Percentiles rank a stretch among this genome's conserved stretches.
Evolutionary conservation across 148 eudicot species (phyloP).

Genomic region (Diospyros kaki): DNA sequence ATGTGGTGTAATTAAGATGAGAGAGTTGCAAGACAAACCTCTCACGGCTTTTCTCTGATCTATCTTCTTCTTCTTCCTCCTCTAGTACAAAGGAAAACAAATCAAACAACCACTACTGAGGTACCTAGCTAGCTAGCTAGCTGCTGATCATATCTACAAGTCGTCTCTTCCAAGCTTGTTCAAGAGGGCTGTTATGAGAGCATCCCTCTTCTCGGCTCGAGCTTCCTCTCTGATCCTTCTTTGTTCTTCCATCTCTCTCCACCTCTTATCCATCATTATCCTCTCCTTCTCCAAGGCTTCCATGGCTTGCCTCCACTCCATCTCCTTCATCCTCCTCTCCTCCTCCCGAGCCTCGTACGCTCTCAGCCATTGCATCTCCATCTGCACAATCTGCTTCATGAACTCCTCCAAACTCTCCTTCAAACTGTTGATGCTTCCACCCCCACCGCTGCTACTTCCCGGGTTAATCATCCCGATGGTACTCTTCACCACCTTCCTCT

Average conservation of each 20-base stretch:
- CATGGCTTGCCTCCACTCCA: constrained; percentile 78
- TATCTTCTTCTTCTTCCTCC: too few relatives aligned
- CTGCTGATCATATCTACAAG: constrained; percentile 7
- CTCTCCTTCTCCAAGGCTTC: constrained; percentile 77
- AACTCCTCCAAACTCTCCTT: constrained; percentile 71
- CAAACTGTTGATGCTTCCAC: constrained; percentile 20
- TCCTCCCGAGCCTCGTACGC: constrained; percentile 70
- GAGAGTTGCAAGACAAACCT: constrained; percentile 14
- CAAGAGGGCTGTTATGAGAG: constrained; percentile 66
- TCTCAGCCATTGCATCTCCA: constrained; percentile 68
- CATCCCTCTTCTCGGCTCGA: constrained; percentile 87
- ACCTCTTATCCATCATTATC: constrained; percentile 57
- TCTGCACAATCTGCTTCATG: constrained; percentile 63
- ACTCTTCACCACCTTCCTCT: constrained; percentile 13
- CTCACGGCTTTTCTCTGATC: not conserved
- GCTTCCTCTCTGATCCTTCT: constrained; percentile 73
- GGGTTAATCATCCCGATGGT: too few relatives aligned
- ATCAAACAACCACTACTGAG: not conserved
- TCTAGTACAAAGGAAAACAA: not conserved
- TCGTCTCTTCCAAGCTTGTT: constrained; percentile 66
- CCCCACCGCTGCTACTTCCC: not conserved
- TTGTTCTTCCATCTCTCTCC: constrained; percentile 84
- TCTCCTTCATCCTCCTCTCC: constrained; percentile 60
- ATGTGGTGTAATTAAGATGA: not conserved
- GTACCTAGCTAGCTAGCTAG: not conserved